These are phyloP conservation scores for Firmiana major DNA, from an alignment of 345 rosid genomes.

Conservation along the genomic window DNA sequence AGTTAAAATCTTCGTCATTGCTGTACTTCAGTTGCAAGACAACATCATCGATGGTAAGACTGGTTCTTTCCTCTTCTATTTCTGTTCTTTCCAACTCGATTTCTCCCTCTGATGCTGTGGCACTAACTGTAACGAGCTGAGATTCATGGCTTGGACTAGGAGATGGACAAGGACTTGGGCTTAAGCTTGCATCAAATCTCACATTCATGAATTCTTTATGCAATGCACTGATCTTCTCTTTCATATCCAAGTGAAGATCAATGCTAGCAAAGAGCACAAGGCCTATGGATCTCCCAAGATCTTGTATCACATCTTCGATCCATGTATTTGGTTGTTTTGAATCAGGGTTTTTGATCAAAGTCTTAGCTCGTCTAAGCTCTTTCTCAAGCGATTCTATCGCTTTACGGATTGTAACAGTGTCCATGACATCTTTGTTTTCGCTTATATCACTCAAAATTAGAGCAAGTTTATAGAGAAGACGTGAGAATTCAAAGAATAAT, in stretches of 20 bases:
- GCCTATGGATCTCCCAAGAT: slow-evolving; percentile 67
- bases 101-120: slow-evolving; percentile 34
- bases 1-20: slow-evolving; percentile 39
- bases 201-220: slow-evolving; percentile 57
- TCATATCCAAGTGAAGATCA: slow-evolving; percentile 38
- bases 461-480: slow-evolving; percentile 42
- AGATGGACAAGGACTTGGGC: slow-evolving; percentile 24
- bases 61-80: slow-evolving; percentile 29
- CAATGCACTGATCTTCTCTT: slow-evolving; percentile 36
- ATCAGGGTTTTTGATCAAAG: slow-evolving; percentile 27
- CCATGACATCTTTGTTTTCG: slow-evolving; percentile 27
- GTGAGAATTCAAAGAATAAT: slow-evolving; percentile 33
- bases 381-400: slow-evolving; percentile 42
- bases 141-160: slow-evolving; percentile 25
- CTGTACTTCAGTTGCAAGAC: slow-evolving; percentile 56
- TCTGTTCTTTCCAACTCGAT: slow-evolving; percentile 19
- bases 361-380: slow-evolving; percentile 41
- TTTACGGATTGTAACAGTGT: slow-evolving; percentile 35
- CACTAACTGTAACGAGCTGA: slow-evolving; percentile 27
- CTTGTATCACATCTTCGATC: slow-evolving; percentile 43
- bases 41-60: slow-evolving; percentile 42
- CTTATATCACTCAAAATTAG: slow-evolving; percentile 38
- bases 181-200: slow-evolving; percentile 25
- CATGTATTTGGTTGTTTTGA: slow-evolving; percentile 30
- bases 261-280: slow-evolving; percentile 54